Evolutionary conservation across 2,329 filamentous ascomycete species (phyloP).

Genomic region (Penicillium sp.): DNA sequence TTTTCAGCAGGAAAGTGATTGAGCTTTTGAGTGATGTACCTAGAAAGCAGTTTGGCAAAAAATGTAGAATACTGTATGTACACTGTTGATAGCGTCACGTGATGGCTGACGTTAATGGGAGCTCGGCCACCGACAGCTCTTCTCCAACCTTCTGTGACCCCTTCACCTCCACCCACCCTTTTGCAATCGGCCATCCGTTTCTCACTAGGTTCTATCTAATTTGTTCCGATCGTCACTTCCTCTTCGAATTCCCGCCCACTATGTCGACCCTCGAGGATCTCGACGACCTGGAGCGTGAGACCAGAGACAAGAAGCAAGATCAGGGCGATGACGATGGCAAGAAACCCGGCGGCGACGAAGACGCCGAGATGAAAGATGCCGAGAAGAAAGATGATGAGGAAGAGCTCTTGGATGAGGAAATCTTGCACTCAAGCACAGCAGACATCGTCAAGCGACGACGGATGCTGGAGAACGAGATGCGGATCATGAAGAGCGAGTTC

Average conservation of each 20-base stretch:
- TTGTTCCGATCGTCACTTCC: conserved; percentile 9
- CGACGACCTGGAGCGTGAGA: conserved; percentile 77
- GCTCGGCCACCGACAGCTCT: conserved; percentile 29
- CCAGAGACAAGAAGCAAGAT: conserved; percentile 66
- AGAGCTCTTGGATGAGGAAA: conserved; percentile 85
- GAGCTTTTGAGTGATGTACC: neutral
- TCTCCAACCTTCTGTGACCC: conserved; percentile 21
- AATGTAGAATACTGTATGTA: neutral
- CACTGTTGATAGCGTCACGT: conserved; percentile 25
- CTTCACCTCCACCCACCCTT: conserved; percentile 13
- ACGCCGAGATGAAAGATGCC: conserved; percentile 88
- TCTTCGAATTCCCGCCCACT: conserved; percentile 12
- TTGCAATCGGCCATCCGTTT: conserved; percentile 6
- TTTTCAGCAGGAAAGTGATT: neutral
- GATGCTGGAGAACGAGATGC: conserved; percentile 91
- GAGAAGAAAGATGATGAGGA: conserved; percentile 66
- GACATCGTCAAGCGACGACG: conserved; percentile 89
- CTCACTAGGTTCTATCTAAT: conserved; percentile 1
- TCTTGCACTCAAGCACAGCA: conserved; percentile 85
- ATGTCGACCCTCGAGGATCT: conserved; percentile 94
- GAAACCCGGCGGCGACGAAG: conserved; percentile 59
- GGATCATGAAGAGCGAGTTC: conserved; percentile 97
- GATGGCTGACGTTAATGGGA: conserved; percentile 37
- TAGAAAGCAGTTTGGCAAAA: neutral
- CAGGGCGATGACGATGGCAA: conserved; percentile 56